phyloP scores from a whole-genome alignment of 495 filamentous ascomycete genomes.

The Penicillium taxi region DNA sequence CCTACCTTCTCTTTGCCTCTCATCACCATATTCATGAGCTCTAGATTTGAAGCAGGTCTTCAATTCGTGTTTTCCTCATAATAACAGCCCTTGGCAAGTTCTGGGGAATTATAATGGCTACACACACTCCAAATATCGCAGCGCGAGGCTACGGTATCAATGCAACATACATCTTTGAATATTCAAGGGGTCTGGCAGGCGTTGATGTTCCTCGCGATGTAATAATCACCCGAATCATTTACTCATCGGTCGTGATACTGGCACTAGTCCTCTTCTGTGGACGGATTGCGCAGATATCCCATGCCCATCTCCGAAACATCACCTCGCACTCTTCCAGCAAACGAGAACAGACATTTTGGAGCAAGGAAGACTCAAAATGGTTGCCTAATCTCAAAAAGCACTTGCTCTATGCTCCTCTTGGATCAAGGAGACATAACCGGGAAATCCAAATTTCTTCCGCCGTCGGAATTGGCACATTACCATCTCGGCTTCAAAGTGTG shows the following conservation, averaged over 20 bases:
- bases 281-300: slow-evolving; percentile 53
- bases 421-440: slow-evolving; percentile 76
- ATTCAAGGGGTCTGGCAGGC: slow-evolving; percentile 35
- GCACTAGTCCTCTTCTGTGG: slow-evolving; percentile 47
- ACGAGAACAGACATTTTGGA: slow-evolving; percentile 51
- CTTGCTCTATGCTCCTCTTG: slow-evolving; percentile 73
- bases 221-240: slow-evolving; percentile 36
- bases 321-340: slow-evolving; percentile 48
- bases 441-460: slow-evolving; percentile 80
- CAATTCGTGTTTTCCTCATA: neutral
- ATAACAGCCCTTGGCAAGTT: slow-evolving; percentile 7
- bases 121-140: slow-evolving; percentile 19
- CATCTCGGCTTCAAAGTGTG: slow-evolving; percentile 73
- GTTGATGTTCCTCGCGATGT: slow-evolving; percentile 40
- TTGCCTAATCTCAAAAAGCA: slow-evolving; percentile 72
- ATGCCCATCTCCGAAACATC: slow-evolving; percentile 64
- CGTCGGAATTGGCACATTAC: slow-evolving; percentile 83
- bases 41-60: neutral
- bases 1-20: slow-evolving; percentile 1
- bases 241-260: slow-evolving; percentile 39
- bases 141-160: slow-evolving; percentile 30
- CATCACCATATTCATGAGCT: neutral
- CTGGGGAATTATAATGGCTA: slow-evolving; percentile 30
- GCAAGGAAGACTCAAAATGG: slow-evolving; percentile 55
- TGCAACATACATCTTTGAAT: slow-evolving; percentile 37